phyloP scores from a whole-genome alignment of 805 yeast species.

The Teunomyces barrocoloradensis region DNA sequence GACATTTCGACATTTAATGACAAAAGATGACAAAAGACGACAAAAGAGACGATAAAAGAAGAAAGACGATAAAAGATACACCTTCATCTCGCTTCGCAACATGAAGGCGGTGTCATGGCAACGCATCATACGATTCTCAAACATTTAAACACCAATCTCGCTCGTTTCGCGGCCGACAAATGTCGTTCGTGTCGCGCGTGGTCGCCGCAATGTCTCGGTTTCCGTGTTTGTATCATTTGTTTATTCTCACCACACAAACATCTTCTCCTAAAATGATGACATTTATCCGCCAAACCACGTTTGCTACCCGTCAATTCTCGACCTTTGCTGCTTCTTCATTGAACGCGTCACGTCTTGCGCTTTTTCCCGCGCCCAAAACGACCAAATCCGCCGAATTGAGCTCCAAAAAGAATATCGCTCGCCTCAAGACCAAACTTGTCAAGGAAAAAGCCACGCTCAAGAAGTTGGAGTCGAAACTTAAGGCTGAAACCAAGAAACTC shows the following conservation, averaged over 20 bases:
- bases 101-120: no score
- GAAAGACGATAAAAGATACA: no score
- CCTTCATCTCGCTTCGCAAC: no score
- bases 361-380: background rate
- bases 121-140: no score
- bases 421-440: conserved; percentile 16
- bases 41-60: no score
- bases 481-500: conserved; percentile 15
- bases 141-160: no score
- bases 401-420: conserved; percentile 12
- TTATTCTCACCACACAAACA: background rate
- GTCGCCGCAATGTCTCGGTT: background rate
- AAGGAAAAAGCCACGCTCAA: conserved; percentile 14
- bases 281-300: conserved; percentile 1
- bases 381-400: background rate
- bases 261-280: background rate
- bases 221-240: background rate
- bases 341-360: background rate
- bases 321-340: background rate
- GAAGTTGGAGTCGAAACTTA: conserved; percentile 16
- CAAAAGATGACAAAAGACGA: no score
- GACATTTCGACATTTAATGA: no score
- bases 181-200: no score
- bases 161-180: no score
- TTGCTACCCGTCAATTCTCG: background rate